phyloP scores from a whole-genome alignment of 768 basidiomycete species.

The Naematelia aurantialba region DNA sequence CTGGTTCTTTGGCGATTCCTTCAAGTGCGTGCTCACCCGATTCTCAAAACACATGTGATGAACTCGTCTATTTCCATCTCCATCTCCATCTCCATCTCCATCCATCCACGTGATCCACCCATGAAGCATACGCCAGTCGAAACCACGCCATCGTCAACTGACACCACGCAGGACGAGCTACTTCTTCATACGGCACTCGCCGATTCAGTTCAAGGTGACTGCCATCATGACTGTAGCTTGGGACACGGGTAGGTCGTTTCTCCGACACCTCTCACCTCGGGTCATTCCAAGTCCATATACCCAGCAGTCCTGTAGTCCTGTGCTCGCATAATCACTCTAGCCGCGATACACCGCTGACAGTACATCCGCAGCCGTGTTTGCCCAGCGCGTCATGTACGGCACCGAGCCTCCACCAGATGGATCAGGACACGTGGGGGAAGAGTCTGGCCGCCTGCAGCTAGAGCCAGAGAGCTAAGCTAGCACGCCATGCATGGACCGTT shows the following conservation, averaged over 20 bases:
- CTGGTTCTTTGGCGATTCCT: conserved; percentile 48
- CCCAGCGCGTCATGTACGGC: conserved; percentile 37
- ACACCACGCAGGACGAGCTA: conserved; percentile 36
- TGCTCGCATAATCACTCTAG: neutral
- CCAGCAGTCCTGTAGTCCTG: neutral
- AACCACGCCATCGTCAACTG: no score
- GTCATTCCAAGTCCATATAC: no score
- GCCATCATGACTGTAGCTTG: conserved; percentile 47
- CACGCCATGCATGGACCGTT: neutral
- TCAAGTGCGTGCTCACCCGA: conserved; percentile 43
- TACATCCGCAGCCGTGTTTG: conserved; percentile 27
- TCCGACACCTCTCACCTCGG: neutral
- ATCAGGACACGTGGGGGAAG: conserved; percentile 1
- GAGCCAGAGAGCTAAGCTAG: conserved; percentile 2
- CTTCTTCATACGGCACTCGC: conserved; percentile 44
- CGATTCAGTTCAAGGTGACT: conserved; percentile 46
- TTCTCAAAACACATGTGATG: no score
- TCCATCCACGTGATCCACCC: no score
- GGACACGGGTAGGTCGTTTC: conserved; percentile 36
- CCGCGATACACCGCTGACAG: no score
- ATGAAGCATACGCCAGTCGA: no score
- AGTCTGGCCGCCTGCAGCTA: neutral
- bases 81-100: neutral
- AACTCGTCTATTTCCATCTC: neutral
- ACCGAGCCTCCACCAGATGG: conserved; percentile 21